Evolutionary conservation across 257 asterid species (phyloP), one percentile per base, ranked within the genome.

Genomic region (Prunella vulgaris): DNA sequence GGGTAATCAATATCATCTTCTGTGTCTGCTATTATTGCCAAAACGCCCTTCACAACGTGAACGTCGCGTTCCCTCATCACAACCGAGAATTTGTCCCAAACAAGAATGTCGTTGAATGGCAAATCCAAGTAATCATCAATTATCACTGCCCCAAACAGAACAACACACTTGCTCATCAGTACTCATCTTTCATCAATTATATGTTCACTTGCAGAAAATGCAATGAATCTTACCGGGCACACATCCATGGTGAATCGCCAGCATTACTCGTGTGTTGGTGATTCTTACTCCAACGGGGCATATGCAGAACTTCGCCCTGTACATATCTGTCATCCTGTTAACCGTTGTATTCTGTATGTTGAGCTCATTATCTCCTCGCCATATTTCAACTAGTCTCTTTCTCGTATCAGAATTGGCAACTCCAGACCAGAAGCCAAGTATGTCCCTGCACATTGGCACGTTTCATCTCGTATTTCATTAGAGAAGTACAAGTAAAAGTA

Each of bases 401-500:
- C 80, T 62, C 30, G 64, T 40, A 0, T 63, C 61, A 5, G 80
- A 52, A 44, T 42, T 63, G 76, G 64, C 14, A 3, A 4, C 21
- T 7, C 76, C 80, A 20, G 46, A 72, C 80, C 80, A 76, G 64
- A 53, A 76, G 24, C 80, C 76, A 12, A 69, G 68, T 53, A 42
- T 56, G 7, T 24, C 20, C 76, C 51, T 42, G 51, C 51, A 42
- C 5, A 12, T 13, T 10, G 10, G 2, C 51, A 2, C 17, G 17
- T 13, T 37, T 37, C 44, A 37, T 40, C 1, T 40, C 48, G 13
- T 10, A 40, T 3, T 40, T 3, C n/a, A n/a, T n/a, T 10, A 40
- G 15, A 40, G n/a, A 40, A 13, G 5, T 0, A 40, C 15, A 3
- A 1, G 14, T 1, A 12, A 2, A 35, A 1, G 1, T 13, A 42